Percentiles rank a stretch among this genome's conserved stretches.
These are phyloP conservation scores for Tulasnella calospora DNA, from an alignment of 768 basidiomycete species.

Conservation along the genomic window DNA sequence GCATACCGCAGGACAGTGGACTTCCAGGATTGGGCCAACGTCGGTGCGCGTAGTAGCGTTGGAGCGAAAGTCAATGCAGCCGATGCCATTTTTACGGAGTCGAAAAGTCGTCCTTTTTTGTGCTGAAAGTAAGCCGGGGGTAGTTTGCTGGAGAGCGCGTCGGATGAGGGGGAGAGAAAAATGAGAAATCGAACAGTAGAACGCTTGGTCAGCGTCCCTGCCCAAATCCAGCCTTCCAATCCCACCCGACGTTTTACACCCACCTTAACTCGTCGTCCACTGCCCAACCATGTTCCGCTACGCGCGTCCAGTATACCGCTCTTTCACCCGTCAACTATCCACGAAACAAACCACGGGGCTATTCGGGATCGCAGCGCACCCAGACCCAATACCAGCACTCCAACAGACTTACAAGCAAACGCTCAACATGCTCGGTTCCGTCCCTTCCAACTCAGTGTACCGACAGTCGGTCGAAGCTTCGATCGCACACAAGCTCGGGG, in stretches of 20 bases:
- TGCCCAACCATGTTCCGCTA: slow-evolving; percentile 54
- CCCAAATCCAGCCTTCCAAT: slow-evolving; percentile 8
- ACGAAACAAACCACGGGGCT: slow-evolving; percentile 77
- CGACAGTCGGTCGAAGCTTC: slow-evolving; percentile 83
- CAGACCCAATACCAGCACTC: slow-evolving; percentile 77
- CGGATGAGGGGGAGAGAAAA: not conserved
- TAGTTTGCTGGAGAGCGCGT: not conserved
- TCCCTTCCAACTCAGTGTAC: slow-evolving; percentile 83
- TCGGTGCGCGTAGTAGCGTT: not conserved
- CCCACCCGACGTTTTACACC: slow-evolving; percentile 9
- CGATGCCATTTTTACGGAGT: slow-evolving; percentile 5
- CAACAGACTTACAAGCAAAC: slow-evolving; percentile 71
- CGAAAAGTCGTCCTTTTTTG: not conserved
- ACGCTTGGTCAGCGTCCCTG: not conserved
- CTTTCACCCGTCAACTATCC: slow-evolving; percentile 38
- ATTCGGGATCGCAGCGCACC: slow-evolving; percentile 77
- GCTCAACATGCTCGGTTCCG: slow-evolving; percentile 56
- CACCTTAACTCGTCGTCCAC: not conserved
- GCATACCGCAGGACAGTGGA: not conserved
- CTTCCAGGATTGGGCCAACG: not conserved
- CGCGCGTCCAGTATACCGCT: slow-evolving; percentile 14
- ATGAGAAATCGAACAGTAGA: slow-evolving; percentile 9
- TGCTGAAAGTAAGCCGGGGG: not conserved
- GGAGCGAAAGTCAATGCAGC: slow-evolving; percentile 9
- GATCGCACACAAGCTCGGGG: slow-evolving; percentile 69